Base-by-base conservation (phyloP, 176 grass and related monocot species). In the Echinochloa phyllopogon region DNA sequence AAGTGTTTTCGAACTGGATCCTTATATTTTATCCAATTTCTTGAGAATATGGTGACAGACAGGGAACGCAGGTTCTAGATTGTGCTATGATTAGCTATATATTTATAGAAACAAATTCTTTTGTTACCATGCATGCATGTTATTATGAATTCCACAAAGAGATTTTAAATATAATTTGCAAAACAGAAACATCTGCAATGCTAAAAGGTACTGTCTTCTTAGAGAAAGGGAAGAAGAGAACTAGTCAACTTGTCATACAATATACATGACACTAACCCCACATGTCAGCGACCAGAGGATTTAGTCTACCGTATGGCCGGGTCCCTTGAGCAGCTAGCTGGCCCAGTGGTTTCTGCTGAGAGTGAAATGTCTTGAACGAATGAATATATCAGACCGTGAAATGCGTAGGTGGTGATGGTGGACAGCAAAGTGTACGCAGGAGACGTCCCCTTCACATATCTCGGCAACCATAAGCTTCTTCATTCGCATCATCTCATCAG, bases 381-480 rank as follows among this genome's bases (percentile, higher is more conserved):
- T 11, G 14, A 67, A 20, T n/a, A n/a, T n/a, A n/a, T 40, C 39
- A 66, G 75, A 65, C 10, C 0, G 12, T n/a, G 82, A 49, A 17
- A 69, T 60, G 29, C 59, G 66, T 74, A 45, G 17, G 72, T 75
- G 69, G 56, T 47, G 21, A 21, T 27, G 55, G 8, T 45, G 21
- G 47, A 79, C n/a, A 45, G 45, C 24, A 52, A 64, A 64, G n/a
- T 36, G 33, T 49, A 69, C 48, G 45, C n/a, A 58, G 83, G 78
- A 82, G 64, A 50, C 49, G 84, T 90, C 79, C 67, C 84, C 66
- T 78, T 90, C 88, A 52, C 82, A 79, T 78, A 79, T 78, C 79
- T 72, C 47, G 13, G 59, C 79, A 79, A 79, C 88, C 66, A 90
- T 79, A 86, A 71, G 59, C 65, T 74, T 33, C 65, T 74, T 33